Base-by-base conservation (phyloP, 2,329 filamentous ascomycete genomes). In the Macrophomina tecta region DNA sequence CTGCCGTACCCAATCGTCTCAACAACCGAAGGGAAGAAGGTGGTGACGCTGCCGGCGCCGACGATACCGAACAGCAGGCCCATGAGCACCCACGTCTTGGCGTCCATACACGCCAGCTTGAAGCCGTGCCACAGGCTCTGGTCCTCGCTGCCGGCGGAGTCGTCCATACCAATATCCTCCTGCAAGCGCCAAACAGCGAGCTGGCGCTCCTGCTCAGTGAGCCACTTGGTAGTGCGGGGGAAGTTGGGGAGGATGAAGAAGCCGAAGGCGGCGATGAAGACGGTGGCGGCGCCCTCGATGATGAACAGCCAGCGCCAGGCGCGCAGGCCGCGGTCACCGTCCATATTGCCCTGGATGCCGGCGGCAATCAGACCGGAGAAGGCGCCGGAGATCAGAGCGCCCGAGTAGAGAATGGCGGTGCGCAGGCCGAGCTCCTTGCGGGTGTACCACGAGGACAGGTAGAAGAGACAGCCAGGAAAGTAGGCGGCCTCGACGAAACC, bases 361-460 rank as follows among this genome's bases (percentile, higher is more conserved):
- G 82, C 82, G 12, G 82, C 82, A 34, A 84, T 81, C n/a, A 84
- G 71, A 40, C 89, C 90, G 0, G 89, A 90, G 72, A 93, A 92
- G 1, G 90, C 90, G 4, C 90, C 89, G 0, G 88, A 90, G 23
- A 93, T 85, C 34, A 92, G 81, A 0, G 88, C 87, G 0, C 90
- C 91, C 0, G 88, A 87, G 75, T 91, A 91, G 6, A 91, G 82
- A 23, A 89, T 80, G 1, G 88, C 87, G 14, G 87, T 90, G 9
- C 89, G 83, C n/a, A 90, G 79, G 9, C 85, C 87, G 1, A 91
- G 81, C 74, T 91, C 90, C 69, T 87, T 87, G 52, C 89, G 84
- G 0, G 88, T 91, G 72, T 92, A 92, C 89, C 90, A 91, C 64
- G 83, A 82, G 3, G 81, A 83, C 0, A 91, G 81, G 70, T 87